Percentiles rank a stretch among this genome's conserved stretches.
Evolutionary conservation across 2,329 filamentous ascomycete species (phyloP).

Genomic region (Trichoderma polysporum): DNA sequence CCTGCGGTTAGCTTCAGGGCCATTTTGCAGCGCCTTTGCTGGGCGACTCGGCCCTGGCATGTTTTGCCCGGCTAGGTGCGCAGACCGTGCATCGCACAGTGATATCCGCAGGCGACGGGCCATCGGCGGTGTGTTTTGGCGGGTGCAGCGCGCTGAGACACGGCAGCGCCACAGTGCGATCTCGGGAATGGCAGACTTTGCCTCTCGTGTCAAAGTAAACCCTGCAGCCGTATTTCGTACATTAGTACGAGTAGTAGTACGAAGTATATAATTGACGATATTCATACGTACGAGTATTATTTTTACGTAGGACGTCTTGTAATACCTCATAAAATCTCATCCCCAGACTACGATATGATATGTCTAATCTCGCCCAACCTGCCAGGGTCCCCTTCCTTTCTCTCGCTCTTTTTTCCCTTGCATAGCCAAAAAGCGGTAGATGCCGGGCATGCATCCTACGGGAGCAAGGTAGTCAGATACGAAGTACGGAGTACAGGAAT

Average conservation of each 20-base stretch:
- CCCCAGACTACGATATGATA: background rate
- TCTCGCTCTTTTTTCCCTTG: background rate
- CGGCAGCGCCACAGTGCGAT: slow-evolving; percentile 2
- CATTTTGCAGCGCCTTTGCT: slow-evolving; percentile 10
- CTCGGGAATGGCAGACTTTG: background rate
- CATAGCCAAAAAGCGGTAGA: background rate
- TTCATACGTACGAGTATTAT: too few relatives aligned
- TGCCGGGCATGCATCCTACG: background rate
- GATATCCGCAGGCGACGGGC: background rate
- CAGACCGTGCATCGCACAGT: slow-evolving; percentile 3
- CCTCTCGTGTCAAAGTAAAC: background rate
- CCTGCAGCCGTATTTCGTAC: too few relatives aligned
- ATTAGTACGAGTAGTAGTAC: too few relatives aligned
- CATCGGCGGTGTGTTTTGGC: slow-evolving; percentile 4
- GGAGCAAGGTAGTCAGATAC: background rate
- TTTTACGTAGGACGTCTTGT: too few relatives aligned
- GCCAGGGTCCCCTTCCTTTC: background rate
- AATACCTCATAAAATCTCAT: background rate
- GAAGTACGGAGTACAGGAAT: too few relatives aligned
- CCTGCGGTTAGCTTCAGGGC: slow-evolving; percentile 23
- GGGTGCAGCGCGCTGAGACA: background rate
- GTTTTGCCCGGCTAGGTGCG: background rate
- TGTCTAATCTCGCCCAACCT: background rate
- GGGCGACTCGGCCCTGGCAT: slow-evolving; percentile 4
- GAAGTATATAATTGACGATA: too few relatives aligned